A percentile compares a stretch with the other conserved stretches of the same genome.
phyloP scores from a whole-genome alignment of 2,329 filamentous ascomycete species.

The Aschersonia sp. region DNA sequence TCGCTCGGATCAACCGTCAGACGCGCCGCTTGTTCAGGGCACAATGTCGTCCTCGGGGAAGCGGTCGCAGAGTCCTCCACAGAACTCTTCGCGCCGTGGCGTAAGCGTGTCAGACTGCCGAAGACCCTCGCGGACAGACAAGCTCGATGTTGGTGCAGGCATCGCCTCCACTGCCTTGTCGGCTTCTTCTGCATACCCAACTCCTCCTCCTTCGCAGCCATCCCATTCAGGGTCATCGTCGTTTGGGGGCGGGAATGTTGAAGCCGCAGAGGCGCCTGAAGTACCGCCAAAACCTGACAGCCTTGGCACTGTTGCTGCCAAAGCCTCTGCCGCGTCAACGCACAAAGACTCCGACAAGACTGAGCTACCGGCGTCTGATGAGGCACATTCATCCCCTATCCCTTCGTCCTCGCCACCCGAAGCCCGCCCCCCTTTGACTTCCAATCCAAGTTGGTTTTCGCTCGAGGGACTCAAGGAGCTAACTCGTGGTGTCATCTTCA shows the following conservation, averaged over 20 bases:
- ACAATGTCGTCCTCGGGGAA: constrained; percentile 15
- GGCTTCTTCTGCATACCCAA: constrained; percentile 31
- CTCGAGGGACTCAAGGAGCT: constrained; percentile 67
- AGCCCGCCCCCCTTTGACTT: constrained; percentile 30
- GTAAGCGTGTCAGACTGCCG: constrained; percentile 5
- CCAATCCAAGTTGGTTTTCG: constrained; percentile 39
- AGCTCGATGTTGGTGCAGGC: constrained; percentile 8
- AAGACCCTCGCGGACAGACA: constrained; percentile 5
- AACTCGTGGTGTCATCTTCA: constrained; percentile 60
- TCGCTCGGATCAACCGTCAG: constrained; percentile 10
- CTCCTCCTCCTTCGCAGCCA: constrained; percentile 38
- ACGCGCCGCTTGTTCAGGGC: constrained; percentile 8
- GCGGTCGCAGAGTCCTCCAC: constrained; percentile 11
- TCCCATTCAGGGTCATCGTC: constrained; percentile 21
- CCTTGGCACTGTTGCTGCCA: background rate
- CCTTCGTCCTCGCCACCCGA: constrained; percentile 5
- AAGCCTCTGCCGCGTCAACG: background rate
- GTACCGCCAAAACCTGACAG: background rate
- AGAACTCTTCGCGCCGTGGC: constrained; percentile 13
- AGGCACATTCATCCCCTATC: background rate
- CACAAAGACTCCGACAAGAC: background rate
- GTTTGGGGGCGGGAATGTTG: constrained; percentile 12
- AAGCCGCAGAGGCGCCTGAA: constrained; percentile 9
- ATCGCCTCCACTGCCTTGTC: constrained; percentile 9
- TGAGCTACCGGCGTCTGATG: constrained; percentile 1